Percentiles rank a stretch among this genome's conserved stretches.
Conservation (phyloP, 805 yeast species). For the Kuraishia capsulata region DNA sequence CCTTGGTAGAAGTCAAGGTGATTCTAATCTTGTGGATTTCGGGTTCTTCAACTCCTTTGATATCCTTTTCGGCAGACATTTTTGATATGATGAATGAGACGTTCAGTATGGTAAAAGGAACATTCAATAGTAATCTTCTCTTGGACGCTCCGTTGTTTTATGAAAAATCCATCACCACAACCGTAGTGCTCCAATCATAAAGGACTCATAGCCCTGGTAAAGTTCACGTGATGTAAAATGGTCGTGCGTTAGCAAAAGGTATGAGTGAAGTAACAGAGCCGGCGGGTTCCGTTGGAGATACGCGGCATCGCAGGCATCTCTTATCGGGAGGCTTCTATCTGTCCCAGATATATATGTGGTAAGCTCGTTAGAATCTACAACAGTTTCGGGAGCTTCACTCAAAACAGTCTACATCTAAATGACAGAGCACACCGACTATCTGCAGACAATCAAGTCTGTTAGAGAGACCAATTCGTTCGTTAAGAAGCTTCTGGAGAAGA, state of each 20-base stretch:
- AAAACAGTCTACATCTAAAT: too few relatives aligned
- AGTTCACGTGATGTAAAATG: not conserved
- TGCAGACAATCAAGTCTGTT: conserved; percentile 45
- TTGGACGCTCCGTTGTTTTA: not conserved
- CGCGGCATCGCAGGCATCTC: too few relatives aligned
- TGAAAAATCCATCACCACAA: not conserved
- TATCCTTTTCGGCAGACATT: conserved; percentile 86
- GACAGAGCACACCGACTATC: conserved; percentile 14
- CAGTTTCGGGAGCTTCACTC: too few relatives aligned
- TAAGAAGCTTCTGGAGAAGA: conserved; percentile 25
- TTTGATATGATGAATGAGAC: conserved; percentile 22
- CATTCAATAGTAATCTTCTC: not conserved
- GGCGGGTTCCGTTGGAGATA: too few relatives aligned
- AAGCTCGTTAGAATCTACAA: too few relatives aligned
- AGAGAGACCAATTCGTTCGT: conserved; percentile 41
- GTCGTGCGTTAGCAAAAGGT: not conserved
- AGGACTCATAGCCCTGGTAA: not conserved
- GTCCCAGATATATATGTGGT: too few relatives aligned
- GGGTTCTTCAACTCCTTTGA: conserved; percentile 70
- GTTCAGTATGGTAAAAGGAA: conserved; percentile 15
- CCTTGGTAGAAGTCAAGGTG: conserved; percentile 98
- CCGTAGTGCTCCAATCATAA: not conserved
- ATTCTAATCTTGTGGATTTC: conserved; percentile 96
- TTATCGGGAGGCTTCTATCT: too few relatives aligned
- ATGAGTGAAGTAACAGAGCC: too few relatives aligned